These are phyloP conservation scores for Sporothrix humicola DNA, from an alignment of 2,329 filamentous ascomycete species.

Conservation along the genomic window DNA sequence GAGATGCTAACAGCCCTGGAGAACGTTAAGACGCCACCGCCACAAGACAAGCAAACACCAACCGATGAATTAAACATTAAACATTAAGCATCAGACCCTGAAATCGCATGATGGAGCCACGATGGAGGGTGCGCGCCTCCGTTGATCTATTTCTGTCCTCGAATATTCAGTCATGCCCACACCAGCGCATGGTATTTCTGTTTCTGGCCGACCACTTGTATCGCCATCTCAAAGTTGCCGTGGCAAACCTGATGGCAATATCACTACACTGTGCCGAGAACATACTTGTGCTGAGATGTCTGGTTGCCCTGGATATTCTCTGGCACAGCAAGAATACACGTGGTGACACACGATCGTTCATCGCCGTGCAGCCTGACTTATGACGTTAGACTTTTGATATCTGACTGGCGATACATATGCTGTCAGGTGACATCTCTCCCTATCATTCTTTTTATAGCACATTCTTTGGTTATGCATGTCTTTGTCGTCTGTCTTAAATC, in stretches of 20 bases:
- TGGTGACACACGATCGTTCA: background rate
- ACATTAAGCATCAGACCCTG: background rate
- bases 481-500: background rate
- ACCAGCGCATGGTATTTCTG: background rate
- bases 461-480: background rate
- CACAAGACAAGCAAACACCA: background rate
- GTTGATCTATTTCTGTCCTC: background rate
- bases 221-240: background rate
- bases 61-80: background rate
- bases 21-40: background rate
- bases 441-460: constrained; percentile 2
- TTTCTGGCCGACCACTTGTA: background rate
- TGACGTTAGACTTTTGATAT: no score
- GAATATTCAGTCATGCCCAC: background rate
- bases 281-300: background rate
- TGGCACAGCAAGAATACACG: background rate
- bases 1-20: constrained; percentile 3
- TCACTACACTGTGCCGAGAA: no score
- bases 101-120: constrained; percentile 4
- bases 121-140: no score
- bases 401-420: background rate
- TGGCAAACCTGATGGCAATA: background rate
- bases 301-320: background rate
- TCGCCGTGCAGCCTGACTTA: no score
- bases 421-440: background rate